phyloP scores from a whole-genome alignment of 805 yeast genomes.

The Dipodascus geniculatus region DNA sequence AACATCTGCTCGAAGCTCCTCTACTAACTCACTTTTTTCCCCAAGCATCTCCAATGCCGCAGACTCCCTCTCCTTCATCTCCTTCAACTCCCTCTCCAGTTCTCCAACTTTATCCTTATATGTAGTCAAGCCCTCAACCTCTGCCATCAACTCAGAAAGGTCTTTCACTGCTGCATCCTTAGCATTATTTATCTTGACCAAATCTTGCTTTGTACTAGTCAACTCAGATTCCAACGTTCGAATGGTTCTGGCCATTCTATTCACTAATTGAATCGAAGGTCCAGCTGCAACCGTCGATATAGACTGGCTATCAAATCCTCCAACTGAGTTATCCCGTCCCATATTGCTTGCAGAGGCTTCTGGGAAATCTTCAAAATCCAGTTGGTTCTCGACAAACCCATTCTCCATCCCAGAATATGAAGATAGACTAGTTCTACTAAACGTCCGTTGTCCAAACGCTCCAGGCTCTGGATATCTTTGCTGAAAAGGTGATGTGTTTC shows the following conservation, averaged over 20 bases:
- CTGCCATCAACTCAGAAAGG: slow-evolving; percentile 45
- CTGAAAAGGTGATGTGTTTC: slow-evolving; percentile 8
- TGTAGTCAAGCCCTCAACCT: slow-evolving; percentile 34
- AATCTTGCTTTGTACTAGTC: slow-evolving; percentile 50
- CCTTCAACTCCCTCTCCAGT: slow-evolving; percentile 25
- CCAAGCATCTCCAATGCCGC: slow-evolving; percentile 65
- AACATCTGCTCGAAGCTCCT: slow-evolving; percentile 81
- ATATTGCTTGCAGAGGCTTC: neutral
- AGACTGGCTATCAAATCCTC: slow-evolving; percentile 1
- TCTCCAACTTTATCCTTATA: slow-evolving; percentile 26
- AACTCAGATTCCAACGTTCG: slow-evolving; percentile 75
- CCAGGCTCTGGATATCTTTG: neutral
- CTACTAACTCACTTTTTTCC: slow-evolving; percentile 76
- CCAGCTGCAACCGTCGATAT: slow-evolving; percentile 14
- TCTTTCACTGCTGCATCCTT: slow-evolving; percentile 61
- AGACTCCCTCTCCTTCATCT: slow-evolving; percentile 34
- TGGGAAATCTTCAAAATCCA: neutral
- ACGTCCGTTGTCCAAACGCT: neutral
- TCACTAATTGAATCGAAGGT: slow-evolving; percentile 48
- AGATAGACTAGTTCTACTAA: neutral
- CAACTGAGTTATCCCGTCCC: neutral
- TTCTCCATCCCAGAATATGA: neutral
- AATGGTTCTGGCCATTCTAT: slow-evolving; percentile 64
- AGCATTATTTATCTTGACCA: slow-evolving; percentile 39
- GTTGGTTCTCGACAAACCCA: neutral